Conservation (phyloP, 2,329 filamentous ascomycete genomes). For the Pseudocercospora crystallina region DNA sequence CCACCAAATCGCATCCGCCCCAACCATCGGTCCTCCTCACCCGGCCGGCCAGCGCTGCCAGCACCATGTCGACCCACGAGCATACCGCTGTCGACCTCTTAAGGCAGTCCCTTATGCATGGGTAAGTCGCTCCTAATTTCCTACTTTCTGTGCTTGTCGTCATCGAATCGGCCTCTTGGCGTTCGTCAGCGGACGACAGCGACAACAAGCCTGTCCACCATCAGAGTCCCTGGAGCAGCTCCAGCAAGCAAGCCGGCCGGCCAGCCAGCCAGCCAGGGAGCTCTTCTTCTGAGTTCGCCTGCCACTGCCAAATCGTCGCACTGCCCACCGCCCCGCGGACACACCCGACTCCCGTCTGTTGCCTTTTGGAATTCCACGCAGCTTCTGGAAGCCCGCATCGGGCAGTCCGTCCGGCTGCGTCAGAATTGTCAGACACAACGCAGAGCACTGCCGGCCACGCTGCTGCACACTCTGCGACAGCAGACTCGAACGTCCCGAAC, state of each 20-base stretch:
- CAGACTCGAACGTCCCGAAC: neutral
- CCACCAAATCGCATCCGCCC: slow-evolving; percentile 16
- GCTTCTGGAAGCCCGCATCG: neutral
- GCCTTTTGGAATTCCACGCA: neutral
- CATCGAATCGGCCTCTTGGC: slow-evolving; percentile 17
- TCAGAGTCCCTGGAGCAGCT: no score
- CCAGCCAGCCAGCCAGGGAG: neutral
- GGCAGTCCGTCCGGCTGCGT: no score
- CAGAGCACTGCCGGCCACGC: no score
- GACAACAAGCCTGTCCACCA: no score
- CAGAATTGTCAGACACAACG: no score
- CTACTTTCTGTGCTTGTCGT: slow-evolving; percentile 14
- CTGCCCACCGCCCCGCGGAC: no score
- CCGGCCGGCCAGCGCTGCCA: slow-evolving; percentile 15
- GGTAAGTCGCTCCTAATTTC: slow-evolving; percentile 43
- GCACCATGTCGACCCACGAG: slow-evolving; percentile 34
- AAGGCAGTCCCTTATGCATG: slow-evolving; percentile 58
- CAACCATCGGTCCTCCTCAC: neutral
- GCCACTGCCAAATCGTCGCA: no score
- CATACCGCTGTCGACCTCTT: slow-evolving; percentile 57
- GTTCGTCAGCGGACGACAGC: slow-evolving; percentile 10
- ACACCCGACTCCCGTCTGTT: no score
- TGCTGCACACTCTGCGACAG: no score
- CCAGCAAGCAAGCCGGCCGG: neutral
- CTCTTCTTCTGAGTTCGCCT: neutral